Evolutionary conservation across 1,284 basidiomycete genomes (phyloP).

Genomic region (Malassezia equina): DNA sequence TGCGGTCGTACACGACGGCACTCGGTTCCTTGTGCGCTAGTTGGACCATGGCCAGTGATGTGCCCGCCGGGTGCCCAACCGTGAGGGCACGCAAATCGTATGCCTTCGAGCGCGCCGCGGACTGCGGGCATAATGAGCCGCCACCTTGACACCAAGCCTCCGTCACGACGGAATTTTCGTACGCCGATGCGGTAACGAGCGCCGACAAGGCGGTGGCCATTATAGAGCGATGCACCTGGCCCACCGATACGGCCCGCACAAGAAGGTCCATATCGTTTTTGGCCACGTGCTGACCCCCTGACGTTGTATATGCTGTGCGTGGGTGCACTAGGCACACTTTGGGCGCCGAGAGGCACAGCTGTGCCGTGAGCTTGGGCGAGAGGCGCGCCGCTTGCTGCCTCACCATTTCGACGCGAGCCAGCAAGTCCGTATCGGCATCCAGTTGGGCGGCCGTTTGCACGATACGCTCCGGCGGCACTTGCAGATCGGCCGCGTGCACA

Average conservation of each 20-base stretch:
- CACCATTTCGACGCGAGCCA: slow-evolving; percentile 28
- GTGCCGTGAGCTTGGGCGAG: slow-evolving; percentile 16
- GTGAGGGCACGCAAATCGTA: slow-evolving; percentile 22
- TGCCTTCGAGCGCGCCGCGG: background rate
- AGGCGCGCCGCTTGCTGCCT: slow-evolving; percentile 22
- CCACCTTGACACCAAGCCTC: slow-evolving; percentile 8
- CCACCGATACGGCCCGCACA: slow-evolving; percentile 33
- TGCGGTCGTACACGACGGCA: slow-evolving; percentile 31
- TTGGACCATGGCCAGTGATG: slow-evolving; percentile 28
- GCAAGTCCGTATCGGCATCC: slow-evolving; percentile 23
- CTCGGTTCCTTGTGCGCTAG: slow-evolving; percentile 14
- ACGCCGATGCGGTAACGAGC: slow-evolving; percentile 23
- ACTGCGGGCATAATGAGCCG: background rate
- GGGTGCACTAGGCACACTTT: slow-evolving; percentile 44
- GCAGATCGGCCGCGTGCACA: slow-evolving; percentile 21
- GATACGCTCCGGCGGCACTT: slow-evolving; percentile 9
- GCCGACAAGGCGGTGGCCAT: slow-evolving; percentile 41
- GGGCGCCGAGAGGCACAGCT: slow-evolving; percentile 31
- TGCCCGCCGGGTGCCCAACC: slow-evolving; percentile 43
- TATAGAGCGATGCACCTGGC: slow-evolving; percentile 39
- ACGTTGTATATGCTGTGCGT: slow-evolving; percentile 24
- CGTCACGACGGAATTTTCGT: slow-evolving; percentile 22
- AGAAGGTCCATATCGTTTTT: slow-evolving; percentile 27
- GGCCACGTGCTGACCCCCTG: slow-evolving; percentile 18
- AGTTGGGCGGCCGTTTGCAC: slow-evolving; percentile 22